Evolutionary conservation across 306 rosid genomes (phyloP).

Genomic region (Nissolia schottii): DNA sequence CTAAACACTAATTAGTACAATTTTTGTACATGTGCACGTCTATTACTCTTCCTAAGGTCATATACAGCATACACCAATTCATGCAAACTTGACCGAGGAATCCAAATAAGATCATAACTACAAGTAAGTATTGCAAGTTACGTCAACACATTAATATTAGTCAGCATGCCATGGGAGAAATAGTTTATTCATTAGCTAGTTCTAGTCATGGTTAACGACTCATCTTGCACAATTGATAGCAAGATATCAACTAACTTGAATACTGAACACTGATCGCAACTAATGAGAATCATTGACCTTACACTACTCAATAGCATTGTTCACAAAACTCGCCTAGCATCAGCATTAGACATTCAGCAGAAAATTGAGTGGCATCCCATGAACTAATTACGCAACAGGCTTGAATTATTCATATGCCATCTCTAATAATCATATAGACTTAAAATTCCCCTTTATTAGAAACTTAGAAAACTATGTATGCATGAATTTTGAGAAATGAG

Average conservation of each 20-base stretch:
- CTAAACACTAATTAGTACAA: not conserved
- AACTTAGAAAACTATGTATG: not conserved
- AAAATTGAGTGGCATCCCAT: not conserved
- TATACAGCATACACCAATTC: not conserved
- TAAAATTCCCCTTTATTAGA: not conserved
- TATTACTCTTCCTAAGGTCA: not conserved
- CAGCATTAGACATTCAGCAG: not conserved
- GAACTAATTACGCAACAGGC: not conserved
- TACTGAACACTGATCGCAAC: not conserved
- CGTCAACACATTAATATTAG: not conserved
- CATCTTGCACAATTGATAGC: not conserved
- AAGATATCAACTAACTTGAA: not conserved
- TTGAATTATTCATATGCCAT: not conserved
- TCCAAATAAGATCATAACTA: not conserved
- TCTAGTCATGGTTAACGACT: not conserved
- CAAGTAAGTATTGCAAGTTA: not conserved
- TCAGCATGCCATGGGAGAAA: not conserved
- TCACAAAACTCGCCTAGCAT: not conserved
- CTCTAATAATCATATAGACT: not conserved
- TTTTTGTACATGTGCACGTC: not conserved
- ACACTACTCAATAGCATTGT: not conserved
- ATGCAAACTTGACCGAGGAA: not conserved
- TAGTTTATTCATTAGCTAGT: not conserved
- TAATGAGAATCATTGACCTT: not conserved
- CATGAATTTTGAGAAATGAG: not conserved